These are phyloP conservation scores for Cytospora leucostoma DNA, from an alignment of 2,329 filamentous ascomycete species.

Conservation along the genomic window DNA sequence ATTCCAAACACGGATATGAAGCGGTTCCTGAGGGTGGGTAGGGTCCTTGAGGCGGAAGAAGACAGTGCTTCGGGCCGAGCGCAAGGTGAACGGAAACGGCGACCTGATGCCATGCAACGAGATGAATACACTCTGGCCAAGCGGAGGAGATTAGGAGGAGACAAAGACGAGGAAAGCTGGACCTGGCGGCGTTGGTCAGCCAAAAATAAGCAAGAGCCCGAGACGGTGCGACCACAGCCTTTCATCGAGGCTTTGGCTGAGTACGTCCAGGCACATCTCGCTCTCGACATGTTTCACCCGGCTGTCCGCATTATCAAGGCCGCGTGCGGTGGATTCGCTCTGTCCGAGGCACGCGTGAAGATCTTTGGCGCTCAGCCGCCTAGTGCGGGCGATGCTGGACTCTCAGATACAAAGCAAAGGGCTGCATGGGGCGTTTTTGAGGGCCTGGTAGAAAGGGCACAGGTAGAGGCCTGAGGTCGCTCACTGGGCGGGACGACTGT, in stretches of 20 bases:
- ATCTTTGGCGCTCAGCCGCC: slow-evolving; percentile 37
- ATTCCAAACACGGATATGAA: slow-evolving; percentile 51
- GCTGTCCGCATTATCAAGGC: slow-evolving; percentile 55
- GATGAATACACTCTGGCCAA: slow-evolving; percentile 37
- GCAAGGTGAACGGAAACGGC: slow-evolving; percentile 33
- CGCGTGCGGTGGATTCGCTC: slow-evolving; percentile 57
- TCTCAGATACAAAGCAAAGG: slow-evolving; percentile 18
- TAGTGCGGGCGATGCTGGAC: not conserved
- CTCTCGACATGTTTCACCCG: slow-evolving; percentile 57
- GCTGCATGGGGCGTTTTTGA: slow-evolving; percentile 20
- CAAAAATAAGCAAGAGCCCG: not conserved
- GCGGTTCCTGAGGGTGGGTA: slow-evolving; percentile 48
- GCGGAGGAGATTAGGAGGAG: slow-evolving; percentile 49
- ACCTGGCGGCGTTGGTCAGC: slow-evolving; percentile 43
- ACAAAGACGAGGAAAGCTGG: slow-evolving; percentile 55
- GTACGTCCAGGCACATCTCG: slow-evolving; percentile 56
- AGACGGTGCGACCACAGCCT: slow-evolving; percentile 36
- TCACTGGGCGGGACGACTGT: not conserved
- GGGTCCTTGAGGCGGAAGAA: slow-evolving; percentile 27
- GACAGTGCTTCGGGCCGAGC: not conserved
- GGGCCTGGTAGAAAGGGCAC: slow-evolving; percentile 21
- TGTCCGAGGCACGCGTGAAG: slow-evolving; percentile 56
- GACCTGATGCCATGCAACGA: not conserved
- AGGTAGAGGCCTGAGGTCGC: not conserved
- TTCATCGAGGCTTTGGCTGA: slow-evolving; percentile 53